phyloP scores from a whole-genome alignment of 176 grass and related monocot species.

The Puya raimondii region DNA sequence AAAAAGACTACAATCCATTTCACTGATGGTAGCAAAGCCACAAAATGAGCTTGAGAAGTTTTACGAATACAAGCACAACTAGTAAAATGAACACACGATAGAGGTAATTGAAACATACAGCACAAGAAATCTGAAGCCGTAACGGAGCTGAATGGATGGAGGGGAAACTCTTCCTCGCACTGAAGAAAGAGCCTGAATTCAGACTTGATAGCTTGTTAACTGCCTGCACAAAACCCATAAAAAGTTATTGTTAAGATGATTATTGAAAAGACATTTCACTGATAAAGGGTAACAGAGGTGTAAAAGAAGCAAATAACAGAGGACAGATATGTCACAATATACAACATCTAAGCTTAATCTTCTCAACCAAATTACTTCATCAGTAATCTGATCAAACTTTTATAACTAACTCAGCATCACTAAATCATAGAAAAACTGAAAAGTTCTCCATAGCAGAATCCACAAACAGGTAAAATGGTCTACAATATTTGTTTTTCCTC shows the following conservation, averaged over 20 bases:
- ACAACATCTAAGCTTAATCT: no score
- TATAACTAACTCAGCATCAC: not conserved
- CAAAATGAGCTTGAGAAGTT: not conserved
- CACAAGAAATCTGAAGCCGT: slow-evolving; percentile 29
- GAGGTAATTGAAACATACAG: slow-evolving; percentile 26
- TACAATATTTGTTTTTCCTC: no score
- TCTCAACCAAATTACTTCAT: no score
- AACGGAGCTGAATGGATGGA: slow-evolving; percentile 28
- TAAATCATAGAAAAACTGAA: not conserved
- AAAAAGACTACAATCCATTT: no score
- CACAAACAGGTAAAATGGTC: not conserved
- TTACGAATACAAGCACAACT: not conserved
- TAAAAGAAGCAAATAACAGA: no score
- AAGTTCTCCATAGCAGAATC: not conserved
- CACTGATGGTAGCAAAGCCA: not conserved
- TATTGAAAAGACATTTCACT: no score
- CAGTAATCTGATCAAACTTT: not conserved
- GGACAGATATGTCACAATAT: no score
- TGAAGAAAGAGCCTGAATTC: slow-evolving; percentile 29
- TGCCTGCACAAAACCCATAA: slow-evolving; percentile 31
- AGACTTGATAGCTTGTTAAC: slow-evolving; percentile 17
- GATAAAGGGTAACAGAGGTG: no score
- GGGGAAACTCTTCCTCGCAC: slow-evolving; percentile 35
- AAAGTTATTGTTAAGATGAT: no score
- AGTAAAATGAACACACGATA: not conserved